phyloP scores from a whole-genome alignment of 148 eudicot species.

The Rhododendron mucronatum region DNA sequence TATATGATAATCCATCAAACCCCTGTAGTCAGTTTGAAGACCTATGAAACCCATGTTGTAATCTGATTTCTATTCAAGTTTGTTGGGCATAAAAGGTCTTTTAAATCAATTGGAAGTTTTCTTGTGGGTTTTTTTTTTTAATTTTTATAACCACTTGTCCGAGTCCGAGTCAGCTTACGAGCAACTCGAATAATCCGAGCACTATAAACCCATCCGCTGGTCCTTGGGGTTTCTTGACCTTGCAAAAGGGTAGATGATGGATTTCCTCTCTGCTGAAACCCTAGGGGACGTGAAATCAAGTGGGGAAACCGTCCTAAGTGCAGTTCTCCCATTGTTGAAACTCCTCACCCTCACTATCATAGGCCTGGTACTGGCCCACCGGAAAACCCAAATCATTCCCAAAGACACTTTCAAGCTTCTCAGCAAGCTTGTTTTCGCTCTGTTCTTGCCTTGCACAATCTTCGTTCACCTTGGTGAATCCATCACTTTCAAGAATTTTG shows the following conservation, averaged over 20 bases:
- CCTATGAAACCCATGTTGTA: conserved; percentile 2
- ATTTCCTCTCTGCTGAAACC: conserved; percentile 10
- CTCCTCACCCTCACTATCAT: conserved; percentile 53
- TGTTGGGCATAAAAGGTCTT: background rate
- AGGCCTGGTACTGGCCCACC: conserved; percentile 65
- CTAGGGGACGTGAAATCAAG: conserved; percentile 23
- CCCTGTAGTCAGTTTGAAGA: conserved; percentile 1
- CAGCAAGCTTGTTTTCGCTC: conserved; percentile 87
- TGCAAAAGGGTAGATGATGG: conserved; percentile 10
- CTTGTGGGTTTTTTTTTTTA: background rate
- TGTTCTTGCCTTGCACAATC: conserved; percentile 79
- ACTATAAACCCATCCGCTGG: background rate
- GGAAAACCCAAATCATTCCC: conserved; percentile 64
- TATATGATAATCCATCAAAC: background rate
- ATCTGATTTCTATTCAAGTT: background rate
- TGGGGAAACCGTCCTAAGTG: conserved; percentile 30
- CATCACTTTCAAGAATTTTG: conserved; percentile 54
- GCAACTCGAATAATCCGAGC: background rate
- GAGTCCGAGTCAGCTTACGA: no score
- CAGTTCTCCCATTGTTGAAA: conserved; percentile 66
- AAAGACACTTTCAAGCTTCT: conserved; percentile 78
- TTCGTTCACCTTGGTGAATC: conserved; percentile 72
- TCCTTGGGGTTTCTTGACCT: conserved; percentile 7
- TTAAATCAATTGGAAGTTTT: background rate
- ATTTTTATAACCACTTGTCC: background rate